phyloP scores from a whole-genome alignment of 768 basidiomycete species.

The Panaeolus cyanescens region DNA sequence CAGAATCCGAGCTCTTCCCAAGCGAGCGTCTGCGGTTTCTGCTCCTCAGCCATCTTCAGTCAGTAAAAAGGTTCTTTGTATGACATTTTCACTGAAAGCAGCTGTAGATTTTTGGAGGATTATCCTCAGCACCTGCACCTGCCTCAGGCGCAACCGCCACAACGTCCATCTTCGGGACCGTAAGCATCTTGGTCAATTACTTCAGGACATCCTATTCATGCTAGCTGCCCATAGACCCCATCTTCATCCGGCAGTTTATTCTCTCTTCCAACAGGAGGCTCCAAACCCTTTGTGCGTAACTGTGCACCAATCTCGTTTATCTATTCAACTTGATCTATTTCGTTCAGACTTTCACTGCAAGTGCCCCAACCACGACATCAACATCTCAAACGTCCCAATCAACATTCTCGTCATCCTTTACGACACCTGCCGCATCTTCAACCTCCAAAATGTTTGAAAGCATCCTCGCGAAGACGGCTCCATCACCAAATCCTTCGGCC shows the following conservation, averaged over 20 bases:
- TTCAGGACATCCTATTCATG: not conserved
- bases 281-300: not conserved
- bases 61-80: not conserved
- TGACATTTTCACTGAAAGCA: not conserved
- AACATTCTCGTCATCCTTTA: constrained; percentile 1
- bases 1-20: constrained; percentile 71
- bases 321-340: constrained; percentile 37
- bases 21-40: constrained; percentile 33
- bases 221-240: constrained; percentile 8
- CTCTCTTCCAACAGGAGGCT: not conserved
- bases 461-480: not conserved
- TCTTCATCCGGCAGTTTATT: not conserved
- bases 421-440: constrained; percentile 8
- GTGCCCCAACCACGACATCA: constrained; percentile 28
- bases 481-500: not conserved
- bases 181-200: not conserved
- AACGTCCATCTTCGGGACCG: not conserved
- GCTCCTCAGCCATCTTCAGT: constrained; percentile 21
- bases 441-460: constrained; percentile 17
- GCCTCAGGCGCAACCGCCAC: not conserved
- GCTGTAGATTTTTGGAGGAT: not conserved
- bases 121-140: no score
- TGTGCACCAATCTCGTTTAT: no score
- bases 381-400: constrained; percentile 7
- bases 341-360: constrained; percentile 56